phyloP scores from a whole-genome alignment of 345 rosid genomes.

The Geranium rotundifolium region DNA sequence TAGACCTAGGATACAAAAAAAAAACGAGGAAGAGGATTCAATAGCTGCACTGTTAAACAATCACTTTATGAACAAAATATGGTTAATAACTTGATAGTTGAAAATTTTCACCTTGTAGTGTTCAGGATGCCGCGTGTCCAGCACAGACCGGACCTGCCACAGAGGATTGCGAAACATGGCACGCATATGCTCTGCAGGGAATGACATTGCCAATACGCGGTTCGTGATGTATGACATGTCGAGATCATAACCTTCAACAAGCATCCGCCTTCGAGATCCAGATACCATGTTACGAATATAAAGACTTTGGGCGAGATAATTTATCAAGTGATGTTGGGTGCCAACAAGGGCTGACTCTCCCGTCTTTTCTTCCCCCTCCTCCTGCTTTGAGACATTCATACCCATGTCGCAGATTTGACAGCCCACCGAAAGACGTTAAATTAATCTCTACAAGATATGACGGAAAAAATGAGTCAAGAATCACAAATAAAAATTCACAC shows the following conservation, averaged over 20 bases:
- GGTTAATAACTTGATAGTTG: not conserved
- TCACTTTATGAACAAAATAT: no score
- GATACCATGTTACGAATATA: conserved; percentile 77
- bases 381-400: conserved; percentile 40
- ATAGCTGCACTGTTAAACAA: not conserved
- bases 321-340: conserved; percentile 28
- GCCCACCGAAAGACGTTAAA: conserved; percentile 4
- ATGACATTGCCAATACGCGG: conserved; percentile 71
- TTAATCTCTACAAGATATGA: conserved; percentile 5
- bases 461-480: not conserved
- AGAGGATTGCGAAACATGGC: conserved; percentile 85
- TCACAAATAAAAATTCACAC: not conserved
- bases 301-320: conserved; percentile 41
- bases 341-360: conserved; percentile 12
- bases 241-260: conserved; percentile 77
- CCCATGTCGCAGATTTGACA: conserved; percentile 40
- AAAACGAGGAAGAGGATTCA: not conserved
- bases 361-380: conserved; percentile 20
- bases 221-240: conserved; percentile 91
- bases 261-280: conserved; percentile 67
- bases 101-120: conserved; percentile 59
- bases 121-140: conserved; percentile 64
- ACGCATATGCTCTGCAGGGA: conserved; percentile 82
- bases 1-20: conserved; percentile 32
- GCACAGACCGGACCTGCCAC: conserved; percentile 92